Evolutionary conservation across 129 eudicot species (phyloP).

Genomic region (Centella asiatica): DNA sequence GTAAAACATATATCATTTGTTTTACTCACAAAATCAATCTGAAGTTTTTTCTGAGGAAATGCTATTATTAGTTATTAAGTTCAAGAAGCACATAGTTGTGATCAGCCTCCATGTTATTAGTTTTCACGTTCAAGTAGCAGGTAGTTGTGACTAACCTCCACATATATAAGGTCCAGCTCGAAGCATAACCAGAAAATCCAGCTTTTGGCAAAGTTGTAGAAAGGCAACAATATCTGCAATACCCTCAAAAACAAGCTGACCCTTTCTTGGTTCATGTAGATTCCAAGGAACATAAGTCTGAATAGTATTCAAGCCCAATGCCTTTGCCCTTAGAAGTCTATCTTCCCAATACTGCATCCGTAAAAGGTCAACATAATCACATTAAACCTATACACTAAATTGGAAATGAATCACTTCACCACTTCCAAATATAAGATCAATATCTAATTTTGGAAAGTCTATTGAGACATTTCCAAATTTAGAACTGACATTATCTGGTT

Average conservation of each 20-base stretch:
- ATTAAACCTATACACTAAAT: not conserved
- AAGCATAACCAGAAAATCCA: conserved; percentile 79
- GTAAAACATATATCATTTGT: not conserved
- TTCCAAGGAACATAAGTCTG: conserved; percentile 99
- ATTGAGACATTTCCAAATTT: too few relatives aligned
- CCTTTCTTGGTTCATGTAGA: conserved; percentile 82
- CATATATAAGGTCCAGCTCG: conserved; percentile 97
- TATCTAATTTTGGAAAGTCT: too few relatives aligned
- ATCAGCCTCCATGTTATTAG: conserved; percentile 39
- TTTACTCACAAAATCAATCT: not conserved
- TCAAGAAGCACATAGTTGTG: not conserved
- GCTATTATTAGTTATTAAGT: too few relatives aligned
- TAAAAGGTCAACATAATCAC: not conserved
- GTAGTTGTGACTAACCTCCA: conserved; percentile 46
- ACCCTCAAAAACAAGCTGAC: conserved; percentile 64
- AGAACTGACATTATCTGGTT: too few relatives aligned
- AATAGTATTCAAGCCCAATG: conserved; percentile 88
- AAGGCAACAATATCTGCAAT: conserved; percentile 81
- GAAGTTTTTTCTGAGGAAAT: too few relatives aligned
- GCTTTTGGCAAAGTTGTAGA: conserved; percentile 67
- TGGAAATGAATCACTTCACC: not conserved
- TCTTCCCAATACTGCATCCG: conserved; percentile 83
- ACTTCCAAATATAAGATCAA: too few relatives aligned
- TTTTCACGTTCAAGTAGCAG: not conserved
- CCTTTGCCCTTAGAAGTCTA: conserved; percentile 84